Evolutionary conservation across 768 basidiomycete genomes (phyloP), one percentile per base, ranked within the genome.

Genomic region (Russula sp.): DNA sequence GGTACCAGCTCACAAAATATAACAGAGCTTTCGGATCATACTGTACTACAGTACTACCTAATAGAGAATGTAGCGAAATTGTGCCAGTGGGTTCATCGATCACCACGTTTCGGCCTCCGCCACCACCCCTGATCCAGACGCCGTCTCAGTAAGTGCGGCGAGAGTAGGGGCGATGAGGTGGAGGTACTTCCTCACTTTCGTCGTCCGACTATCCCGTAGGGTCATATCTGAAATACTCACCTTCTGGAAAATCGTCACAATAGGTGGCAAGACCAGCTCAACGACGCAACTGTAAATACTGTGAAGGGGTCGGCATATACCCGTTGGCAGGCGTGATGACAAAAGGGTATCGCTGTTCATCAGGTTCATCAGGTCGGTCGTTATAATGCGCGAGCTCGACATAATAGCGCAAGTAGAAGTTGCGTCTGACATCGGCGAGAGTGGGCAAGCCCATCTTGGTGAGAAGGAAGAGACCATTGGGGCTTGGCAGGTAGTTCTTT

Each of bases 381-480:
- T 63, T 65, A 57, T 74, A 75, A 36, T 56, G 64, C 40, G 59
- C 40, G 18, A 74, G 51, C 6, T 62, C 69, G 26, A 56, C 30
- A 57, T 64, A 68, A 40, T 73, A 72, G 51, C 66, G 7, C 26
- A 36, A 20, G 60, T 67, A 68, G 64, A 76, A 63, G 69, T 51
- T 54, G 2, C 14, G 20, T 49, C 63, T 53, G 22, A 71, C 72
- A 54, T 76, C 73, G 34, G 69, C 32, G 46, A 69, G 49, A 3
- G 71, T 69, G 38, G 75, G 69, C 69, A 70, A 74, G 14, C 71
- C 70, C 38, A 67, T 36, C 38, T 71, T 70, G 42, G 74, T 63
- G 18, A 76, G 69, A 14, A 70, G 65, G 42, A 69, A 69, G 38
- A 75, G 69, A n/a, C n/a, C n/a, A n/a, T n/a, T n/a, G n/a, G n/a